Percentiles rank a stretch among this genome's conserved stretches.
These are phyloP conservation scores for Mycotypha africana DNA, from an alignment of 371 early-diverging fungal species.

Conservation along the genomic window DNA sequence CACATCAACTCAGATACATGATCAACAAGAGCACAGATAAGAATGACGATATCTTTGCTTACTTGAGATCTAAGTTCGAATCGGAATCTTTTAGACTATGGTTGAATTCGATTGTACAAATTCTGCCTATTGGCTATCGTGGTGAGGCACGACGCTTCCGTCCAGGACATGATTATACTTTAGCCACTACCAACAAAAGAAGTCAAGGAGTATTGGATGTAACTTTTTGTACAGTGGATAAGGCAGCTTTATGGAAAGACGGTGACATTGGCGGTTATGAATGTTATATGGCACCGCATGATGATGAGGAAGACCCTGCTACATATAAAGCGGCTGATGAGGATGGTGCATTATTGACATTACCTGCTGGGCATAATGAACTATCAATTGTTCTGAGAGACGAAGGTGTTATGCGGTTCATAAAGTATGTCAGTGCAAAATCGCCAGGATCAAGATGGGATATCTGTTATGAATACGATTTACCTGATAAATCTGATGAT, in stretches of 20 bases:
- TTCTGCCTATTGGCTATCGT: conserved; percentile 23
- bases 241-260: conserved; percentile 42
- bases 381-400: conserved; percentile 65
- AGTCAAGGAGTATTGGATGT: conserved; percentile 41
- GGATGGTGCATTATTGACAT: conserved; percentile 54
- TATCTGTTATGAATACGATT: conserved; percentile 58
- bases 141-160: conserved; percentile 55
- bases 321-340: conserved; percentile 58
- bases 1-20: conserved; percentile 51
- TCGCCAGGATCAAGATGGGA: conserved; percentile 75
- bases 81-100: conserved; percentile 35
- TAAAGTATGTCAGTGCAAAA: conserved; percentile 72
- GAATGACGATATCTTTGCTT: conserved; percentile 10
- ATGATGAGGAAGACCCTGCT: conserved; percentile 67
- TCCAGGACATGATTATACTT: conserved; percentile 65
- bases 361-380: conserved; percentile 60
- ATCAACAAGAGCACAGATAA: conserved; percentile 1
- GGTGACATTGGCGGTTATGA: conserved; percentile 74
- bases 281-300: conserved; percentile 69
- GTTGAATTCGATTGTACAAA: conserved; percentile 31
- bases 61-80: conserved; percentile 16
- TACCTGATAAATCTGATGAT: conserved; percentile 7
- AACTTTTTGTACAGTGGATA: conserved; percentile 40
- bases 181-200: conserved; percentile 38
- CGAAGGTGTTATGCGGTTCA: conserved; percentile 70